Evolutionary conservation across 2,329 filamentous ascomycete genomes (phyloP).

Genomic region (Sporothrix schenckii): DNA sequence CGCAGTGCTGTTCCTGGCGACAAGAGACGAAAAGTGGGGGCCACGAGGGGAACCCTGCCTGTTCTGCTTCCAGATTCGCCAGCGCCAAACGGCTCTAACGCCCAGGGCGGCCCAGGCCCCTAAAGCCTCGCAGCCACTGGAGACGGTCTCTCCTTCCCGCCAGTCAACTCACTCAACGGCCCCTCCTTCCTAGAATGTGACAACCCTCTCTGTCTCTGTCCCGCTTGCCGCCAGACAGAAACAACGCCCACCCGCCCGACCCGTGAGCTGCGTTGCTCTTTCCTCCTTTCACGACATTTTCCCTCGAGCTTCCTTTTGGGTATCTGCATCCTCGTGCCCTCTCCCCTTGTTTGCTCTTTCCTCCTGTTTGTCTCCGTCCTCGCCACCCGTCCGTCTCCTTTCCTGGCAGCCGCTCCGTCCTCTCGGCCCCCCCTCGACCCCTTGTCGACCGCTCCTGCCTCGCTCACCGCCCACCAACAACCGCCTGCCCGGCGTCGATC

Average conservation of each 20-base stretch:
- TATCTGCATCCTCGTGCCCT: neutral
- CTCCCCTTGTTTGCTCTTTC: neutral
- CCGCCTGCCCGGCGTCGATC: neutral
- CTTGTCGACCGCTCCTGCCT: conserved; percentile 25
- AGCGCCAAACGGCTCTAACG: conserved; percentile 25
- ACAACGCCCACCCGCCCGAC: conserved; percentile 29
- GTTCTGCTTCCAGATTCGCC: conserved; percentile 24
- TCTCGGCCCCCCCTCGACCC: conserved; percentile 7
- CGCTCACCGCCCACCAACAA: conserved; percentile 1
- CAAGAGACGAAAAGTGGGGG: conserved; percentile 25
- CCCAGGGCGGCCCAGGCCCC: neutral
- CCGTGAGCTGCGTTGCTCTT: conserved; percentile 26
- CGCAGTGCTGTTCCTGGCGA: conserved; percentile 26
- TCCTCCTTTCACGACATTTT: conserved; percentile 17
- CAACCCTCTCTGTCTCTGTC: conserved; percentile 4
- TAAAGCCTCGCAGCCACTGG: neutral
- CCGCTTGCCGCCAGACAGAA: conserved; percentile 27
- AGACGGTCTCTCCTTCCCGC: neutral
- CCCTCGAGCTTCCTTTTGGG: conserved; percentile 6
- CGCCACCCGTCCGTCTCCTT: neutral
- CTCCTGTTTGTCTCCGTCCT: neutral
- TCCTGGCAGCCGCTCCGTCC: conserved; percentile 7
- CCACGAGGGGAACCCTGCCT: conserved; percentile 4
- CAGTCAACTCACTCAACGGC: conserved; percentile 7
- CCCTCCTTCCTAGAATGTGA: conserved; percentile 33